A percentile compares a stretch with the other conserved stretches of the same genome.
phyloP scores from a whole-genome alignment of 225 moss, liverwort and hornwort species.

The Takakia lepidozioides region DNA sequence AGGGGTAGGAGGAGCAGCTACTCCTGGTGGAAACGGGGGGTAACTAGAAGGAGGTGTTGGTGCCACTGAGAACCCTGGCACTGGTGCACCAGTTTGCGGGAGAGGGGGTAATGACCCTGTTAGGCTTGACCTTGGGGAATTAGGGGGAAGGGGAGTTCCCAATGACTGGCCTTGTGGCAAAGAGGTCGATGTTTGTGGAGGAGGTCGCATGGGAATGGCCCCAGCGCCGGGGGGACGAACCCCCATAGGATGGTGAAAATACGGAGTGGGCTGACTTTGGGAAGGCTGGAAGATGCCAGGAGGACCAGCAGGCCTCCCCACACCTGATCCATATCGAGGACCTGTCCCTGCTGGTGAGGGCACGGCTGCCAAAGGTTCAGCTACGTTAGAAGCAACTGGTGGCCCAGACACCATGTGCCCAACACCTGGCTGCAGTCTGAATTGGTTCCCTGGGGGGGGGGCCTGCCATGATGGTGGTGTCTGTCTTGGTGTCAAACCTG shows the following conservation, averaged over 20 bases:
- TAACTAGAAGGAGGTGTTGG: constrained; percentile 11
- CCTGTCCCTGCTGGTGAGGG: constrained; percentile 29
- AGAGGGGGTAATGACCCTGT: constrained; percentile 16
- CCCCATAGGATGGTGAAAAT: constrained; percentile 17
- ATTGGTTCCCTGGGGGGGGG: constrained; percentile 33
- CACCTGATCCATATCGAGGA: constrained; percentile 26
- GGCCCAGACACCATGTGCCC: not conserved
- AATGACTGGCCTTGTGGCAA: not conserved
- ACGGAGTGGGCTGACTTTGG: constrained; percentile 15
- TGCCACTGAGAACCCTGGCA: constrained; percentile 13
- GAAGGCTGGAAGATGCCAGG: constrained; percentile 33
- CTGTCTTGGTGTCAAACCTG: constrained; percentile 33
- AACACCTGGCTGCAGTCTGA: constrained; percentile 22
- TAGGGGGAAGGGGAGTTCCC: constrained; percentile 2
- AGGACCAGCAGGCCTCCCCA: constrained; percentile 1
- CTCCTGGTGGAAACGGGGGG: too few species aligned
- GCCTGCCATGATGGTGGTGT: constrained; percentile 45
- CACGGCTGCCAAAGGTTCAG: constrained; percentile 37
- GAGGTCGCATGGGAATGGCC: constrained; percentile 10
- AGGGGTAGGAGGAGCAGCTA: too few species aligned
- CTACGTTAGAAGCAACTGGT: constrained; percentile 23
- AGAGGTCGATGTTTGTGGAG: constrained; percentile 13
- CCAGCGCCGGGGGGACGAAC: constrained; percentile 13
- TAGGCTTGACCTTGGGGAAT: constrained; percentile 9
- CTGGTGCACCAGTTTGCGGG: constrained; percentile 19